A percentile compares a stretch with the other conserved stretches of the same genome.
phyloP scores from a whole-genome alignment of 2,329 filamentous ascomycete species.

The Talaromyces verruculosus region DNA sequence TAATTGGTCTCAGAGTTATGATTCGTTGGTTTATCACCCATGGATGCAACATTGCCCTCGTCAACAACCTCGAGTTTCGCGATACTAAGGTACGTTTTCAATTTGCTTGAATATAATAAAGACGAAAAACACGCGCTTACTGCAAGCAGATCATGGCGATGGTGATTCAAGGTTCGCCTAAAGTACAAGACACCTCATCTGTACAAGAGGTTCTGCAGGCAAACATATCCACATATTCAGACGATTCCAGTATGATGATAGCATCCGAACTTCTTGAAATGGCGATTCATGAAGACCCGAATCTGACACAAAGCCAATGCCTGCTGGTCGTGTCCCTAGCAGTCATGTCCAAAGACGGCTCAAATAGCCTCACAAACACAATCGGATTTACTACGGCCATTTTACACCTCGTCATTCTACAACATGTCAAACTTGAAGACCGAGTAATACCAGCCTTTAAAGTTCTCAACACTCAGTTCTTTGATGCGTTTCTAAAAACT shows the following conservation, averaged over 20 bases:
- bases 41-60: slow-evolving; percentile 62
- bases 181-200: neutral
- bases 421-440: slow-evolving; percentile 6
- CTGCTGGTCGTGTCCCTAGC: neutral
- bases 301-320: slow-evolving; percentile 7
- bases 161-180: neutral
- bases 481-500: neutral
- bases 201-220: neutral
- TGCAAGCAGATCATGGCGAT: slow-evolving; percentile 10
- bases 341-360: neutral
- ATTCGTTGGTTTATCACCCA: slow-evolving; percentile 56
- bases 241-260: neutral
- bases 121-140: neutral
- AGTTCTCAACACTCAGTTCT: neutral
- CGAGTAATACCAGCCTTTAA: neutral
- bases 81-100: slow-evolving; percentile 59
- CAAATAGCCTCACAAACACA: neutral
- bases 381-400: neutral
- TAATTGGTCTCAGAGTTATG: slow-evolving; percentile 41
- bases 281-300: neutral
- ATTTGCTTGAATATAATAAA: neutral
- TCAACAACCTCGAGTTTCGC: slow-evolving; percentile 63
- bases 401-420: neutral
- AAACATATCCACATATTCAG: neutral
- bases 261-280: neutral